Conservation (phyloP, 2,329 filamentous ascomycete species). For the Incumbomyces lentus region DNA sequence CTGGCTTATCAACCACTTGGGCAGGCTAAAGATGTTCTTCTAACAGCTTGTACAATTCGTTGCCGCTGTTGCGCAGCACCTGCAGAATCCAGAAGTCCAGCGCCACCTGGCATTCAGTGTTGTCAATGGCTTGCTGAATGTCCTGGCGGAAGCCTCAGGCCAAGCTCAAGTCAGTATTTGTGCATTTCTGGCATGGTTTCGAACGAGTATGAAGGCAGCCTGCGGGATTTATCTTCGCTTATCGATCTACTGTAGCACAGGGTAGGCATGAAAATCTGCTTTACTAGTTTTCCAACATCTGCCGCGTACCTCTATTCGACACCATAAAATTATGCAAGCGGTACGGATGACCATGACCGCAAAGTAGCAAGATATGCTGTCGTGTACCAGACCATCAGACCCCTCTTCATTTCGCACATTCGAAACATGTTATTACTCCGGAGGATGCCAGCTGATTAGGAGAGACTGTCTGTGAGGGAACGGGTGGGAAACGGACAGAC, state of each 20-base stretch:
- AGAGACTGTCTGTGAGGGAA: too few relatives aligned
- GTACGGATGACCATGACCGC: background rate
- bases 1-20: constrained; percentile 1
- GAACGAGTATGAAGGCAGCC: constrained; percentile 7
- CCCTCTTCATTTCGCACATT: background rate
- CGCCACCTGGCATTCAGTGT: background rate
- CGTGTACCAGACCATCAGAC: background rate
- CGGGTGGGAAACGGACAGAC: too few relatives aligned
- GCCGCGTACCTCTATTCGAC: background rate
- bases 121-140: background rate
- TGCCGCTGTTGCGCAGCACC: background rate
- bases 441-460: too few relatives aligned
- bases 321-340: constrained; percentile 4
- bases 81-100: background rate
- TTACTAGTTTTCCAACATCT: constrained; percentile 4
- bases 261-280: constrained; percentile 6
- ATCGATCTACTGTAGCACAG: constrained; percentile 3
- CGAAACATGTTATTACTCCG: too few relatives aligned
- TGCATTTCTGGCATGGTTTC: constrained; percentile 10
- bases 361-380: background rate
- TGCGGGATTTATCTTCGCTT: background rate
- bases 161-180: background rate
- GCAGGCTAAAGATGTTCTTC: background rate
- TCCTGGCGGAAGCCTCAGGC: background rate
- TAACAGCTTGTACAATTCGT: background rate